These are phyloP conservation scores for Kwoniella dendrophila DNA, from an alignment of 768 basidiomycete genomes.

Conservation along the genomic window DNA sequence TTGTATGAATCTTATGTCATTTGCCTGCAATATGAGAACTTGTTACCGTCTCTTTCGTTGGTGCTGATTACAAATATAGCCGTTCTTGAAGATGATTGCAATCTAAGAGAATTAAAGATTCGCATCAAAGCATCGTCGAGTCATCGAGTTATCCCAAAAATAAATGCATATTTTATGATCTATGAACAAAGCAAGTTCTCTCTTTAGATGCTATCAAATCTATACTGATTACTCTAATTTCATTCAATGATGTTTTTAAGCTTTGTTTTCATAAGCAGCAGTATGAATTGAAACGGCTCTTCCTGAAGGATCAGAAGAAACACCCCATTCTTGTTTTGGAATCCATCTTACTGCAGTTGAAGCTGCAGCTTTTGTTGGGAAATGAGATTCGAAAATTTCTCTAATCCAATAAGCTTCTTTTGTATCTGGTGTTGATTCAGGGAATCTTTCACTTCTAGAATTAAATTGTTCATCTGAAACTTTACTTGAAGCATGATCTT, in stretches of 20 bases:
- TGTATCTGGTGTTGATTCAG: slow-evolving; percentile 81
- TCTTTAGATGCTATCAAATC: neutral
- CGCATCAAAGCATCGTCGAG: too few relatives aligned
- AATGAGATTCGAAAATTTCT: slow-evolving; percentile 84
- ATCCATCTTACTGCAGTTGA: slow-evolving; percentile 92
- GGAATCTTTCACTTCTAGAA: slow-evolving; percentile 72
- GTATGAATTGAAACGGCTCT: slow-evolving; percentile 94
- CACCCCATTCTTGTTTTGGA: slow-evolving; percentile 95
- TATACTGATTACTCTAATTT: too few relatives aligned
- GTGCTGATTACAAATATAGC: too few relatives aligned
- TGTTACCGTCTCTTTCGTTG: too few relatives aligned
- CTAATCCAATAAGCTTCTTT: slow-evolving; percentile 95
- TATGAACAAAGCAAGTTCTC: neutral
- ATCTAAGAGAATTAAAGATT: too few relatives aligned
- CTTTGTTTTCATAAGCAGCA: slow-evolving; percentile 68
- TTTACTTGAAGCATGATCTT: slow-evolving; percentile 73
- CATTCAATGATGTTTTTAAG: slow-evolving; percentile 1
- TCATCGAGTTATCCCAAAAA: too few relatives aligned
- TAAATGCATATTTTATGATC: too few relatives aligned
- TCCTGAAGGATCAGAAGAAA: slow-evolving; percentile 89
- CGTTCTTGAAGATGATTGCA: too few relatives aligned
- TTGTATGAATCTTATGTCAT: too few relatives aligned
- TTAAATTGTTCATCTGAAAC: slow-evolving; percentile 83
- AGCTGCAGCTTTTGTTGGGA: slow-evolving; percentile 83
- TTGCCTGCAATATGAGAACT: too few relatives aligned